Evolutionary conservation across 768 basidiomycete species (phyloP).

Genomic region (Tulasnella calospora): DNA sequence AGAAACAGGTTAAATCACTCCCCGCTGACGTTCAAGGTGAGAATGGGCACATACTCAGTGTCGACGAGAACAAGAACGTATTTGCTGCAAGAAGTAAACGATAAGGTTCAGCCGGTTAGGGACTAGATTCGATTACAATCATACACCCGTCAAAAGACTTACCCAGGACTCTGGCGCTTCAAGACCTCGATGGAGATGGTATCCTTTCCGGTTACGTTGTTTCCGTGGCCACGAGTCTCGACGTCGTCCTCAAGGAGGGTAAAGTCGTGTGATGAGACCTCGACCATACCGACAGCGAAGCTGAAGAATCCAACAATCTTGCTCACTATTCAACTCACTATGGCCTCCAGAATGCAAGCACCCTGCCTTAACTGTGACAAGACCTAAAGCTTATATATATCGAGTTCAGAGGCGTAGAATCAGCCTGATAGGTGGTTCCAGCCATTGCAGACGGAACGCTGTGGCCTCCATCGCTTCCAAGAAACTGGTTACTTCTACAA

Average conservation of each 20-base stretch:
- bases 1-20: neutral
- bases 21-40: no score
- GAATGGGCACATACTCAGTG: neutral
- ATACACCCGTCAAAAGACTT: neutral
- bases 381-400: neutral
- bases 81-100: neutral
- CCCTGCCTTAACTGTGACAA: no score
- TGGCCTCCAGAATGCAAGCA: no score
- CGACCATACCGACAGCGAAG: neutral
- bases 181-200: neutral
- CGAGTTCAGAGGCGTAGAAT: neutral
- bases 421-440: no score
- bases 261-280: neutral
- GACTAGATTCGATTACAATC: no score
- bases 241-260: neutral
- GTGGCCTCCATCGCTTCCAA: no score
- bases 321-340: neutral
- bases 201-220: neutral
- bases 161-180: neutral
- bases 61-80: neutral
- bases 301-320: neutral
- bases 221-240: neutral
- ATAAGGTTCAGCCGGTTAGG: no score
- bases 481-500: no score
- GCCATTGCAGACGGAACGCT: no score